These are phyloP conservation scores for Penicillium sp. DNA, from an alignment of 2,329 filamentous ascomycete species.

Conservation along the genomic window DNA sequence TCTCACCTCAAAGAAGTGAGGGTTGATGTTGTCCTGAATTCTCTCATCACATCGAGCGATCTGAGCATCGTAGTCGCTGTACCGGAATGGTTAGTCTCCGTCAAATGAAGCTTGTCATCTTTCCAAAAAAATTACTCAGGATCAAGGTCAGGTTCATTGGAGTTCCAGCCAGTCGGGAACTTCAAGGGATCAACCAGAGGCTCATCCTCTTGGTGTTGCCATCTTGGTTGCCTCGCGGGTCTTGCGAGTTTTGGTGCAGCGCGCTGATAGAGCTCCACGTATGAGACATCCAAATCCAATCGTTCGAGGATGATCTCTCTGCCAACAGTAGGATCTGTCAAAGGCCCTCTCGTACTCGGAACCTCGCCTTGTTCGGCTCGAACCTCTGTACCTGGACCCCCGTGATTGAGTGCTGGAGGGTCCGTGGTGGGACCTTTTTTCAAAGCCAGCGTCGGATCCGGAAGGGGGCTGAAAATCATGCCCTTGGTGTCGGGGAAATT, in stretches of 20 bases:
- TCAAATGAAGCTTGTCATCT: background rate
- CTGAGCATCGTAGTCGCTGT: constrained; percentile 11
- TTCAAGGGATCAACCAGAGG: background rate
- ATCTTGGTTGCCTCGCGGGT: background rate
- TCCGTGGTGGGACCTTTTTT: background rate
- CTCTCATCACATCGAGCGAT: constrained; percentile 11
- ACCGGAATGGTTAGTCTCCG: background rate
- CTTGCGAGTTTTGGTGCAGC: background rate
- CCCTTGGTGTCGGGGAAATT: background rate
- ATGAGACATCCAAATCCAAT: constrained; percentile 1
- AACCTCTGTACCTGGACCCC: background rate
- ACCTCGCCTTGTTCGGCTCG: background rate
- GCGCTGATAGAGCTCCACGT: background rate
- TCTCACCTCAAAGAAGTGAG: constrained; percentile 1
- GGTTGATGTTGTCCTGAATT: constrained; percentile 10
- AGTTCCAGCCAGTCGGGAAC: constrained; percentile 5
- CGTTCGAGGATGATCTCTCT: background rate
- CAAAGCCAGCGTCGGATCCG: background rate
- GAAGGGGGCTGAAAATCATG: background rate
- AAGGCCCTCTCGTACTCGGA: background rate
- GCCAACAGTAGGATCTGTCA: background rate
- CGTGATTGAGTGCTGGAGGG: background rate
- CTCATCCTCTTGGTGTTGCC: background rate
- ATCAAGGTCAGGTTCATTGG: constrained; percentile 10
- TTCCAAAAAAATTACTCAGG: background rate